phyloP scores from a whole-genome alignment of 192 early-diverging fungal species.

The Dimargaris verticillata region DNA sequence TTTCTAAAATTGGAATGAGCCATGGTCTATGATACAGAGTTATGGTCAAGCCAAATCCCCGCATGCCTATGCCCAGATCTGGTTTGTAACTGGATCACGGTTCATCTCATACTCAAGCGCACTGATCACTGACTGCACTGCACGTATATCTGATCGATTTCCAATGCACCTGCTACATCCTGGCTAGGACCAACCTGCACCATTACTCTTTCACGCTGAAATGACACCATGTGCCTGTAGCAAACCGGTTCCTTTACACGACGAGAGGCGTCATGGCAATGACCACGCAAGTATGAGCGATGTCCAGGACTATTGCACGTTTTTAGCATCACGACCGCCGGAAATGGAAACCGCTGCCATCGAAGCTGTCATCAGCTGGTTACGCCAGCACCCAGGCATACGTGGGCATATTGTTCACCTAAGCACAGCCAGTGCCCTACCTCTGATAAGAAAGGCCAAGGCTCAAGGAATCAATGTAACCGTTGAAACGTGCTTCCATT shows the following conservation, averaged over 20 bases:
- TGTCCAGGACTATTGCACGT: conserved; percentile 41
- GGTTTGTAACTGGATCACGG: no score
- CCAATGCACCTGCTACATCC: neutral
- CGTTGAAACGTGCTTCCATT: conserved; percentile 74
- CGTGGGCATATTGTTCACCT: conserved; percentile 69
- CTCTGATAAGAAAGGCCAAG: conserved; percentile 54
- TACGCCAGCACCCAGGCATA: conserved; percentile 49
- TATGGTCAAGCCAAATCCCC: no score
- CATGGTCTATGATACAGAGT: no score
- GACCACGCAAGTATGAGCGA: conserved; percentile 15
- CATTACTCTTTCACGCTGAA: conserved; percentile 71
- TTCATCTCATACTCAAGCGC: no score
- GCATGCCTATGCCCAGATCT: no score
- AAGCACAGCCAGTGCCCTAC: conserved; percentile 58
- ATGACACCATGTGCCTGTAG: conserved; percentile 22
- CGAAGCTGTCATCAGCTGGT: conserved; percentile 47
- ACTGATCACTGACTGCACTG: no score
- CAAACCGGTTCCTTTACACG: neutral
- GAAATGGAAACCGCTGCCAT: conserved; percentile 57
- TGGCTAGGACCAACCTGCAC: conserved; percentile 19
- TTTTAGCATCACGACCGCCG: conserved; percentile 53
- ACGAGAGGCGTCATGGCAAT: conserved; percentile 18
- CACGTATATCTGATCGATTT: no score
- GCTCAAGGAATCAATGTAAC: conserved; percentile 49
- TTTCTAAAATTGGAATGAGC: no score